phyloP scores from a whole-genome alignment of 495 filamentous ascomycete species.

The Baudoinia panamericana region DNA sequence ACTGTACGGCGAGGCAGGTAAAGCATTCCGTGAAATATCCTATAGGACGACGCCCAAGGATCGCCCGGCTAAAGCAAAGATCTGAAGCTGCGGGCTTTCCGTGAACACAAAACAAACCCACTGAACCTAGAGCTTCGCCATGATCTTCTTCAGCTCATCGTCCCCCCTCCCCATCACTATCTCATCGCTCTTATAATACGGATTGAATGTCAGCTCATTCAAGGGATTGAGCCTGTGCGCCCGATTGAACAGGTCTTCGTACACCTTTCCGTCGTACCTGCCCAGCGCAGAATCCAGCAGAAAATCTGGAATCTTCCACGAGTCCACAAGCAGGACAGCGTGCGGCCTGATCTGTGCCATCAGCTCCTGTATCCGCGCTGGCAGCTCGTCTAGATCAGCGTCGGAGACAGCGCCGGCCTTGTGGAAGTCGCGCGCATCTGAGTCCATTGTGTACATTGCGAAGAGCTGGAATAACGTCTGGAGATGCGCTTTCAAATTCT shows the following conservation, averaged over 20 bases:
- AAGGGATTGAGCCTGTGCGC: constrained; percentile 38
- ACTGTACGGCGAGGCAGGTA: constrained; percentile 38
- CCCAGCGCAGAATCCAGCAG: constrained; percentile 38
- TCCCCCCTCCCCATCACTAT: constrained; percentile 34
- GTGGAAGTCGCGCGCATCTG: constrained; percentile 29
- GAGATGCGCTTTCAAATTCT: constrained; percentile 20
- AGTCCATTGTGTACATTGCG: constrained; percentile 33
- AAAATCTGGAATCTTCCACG: constrained; percentile 39
- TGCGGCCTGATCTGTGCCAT: constrained; percentile 36
- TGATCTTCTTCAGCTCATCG: constrained; percentile 20
- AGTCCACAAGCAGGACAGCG: constrained; percentile 36
- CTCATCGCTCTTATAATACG: constrained; percentile 38
- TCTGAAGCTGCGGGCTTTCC: constrained; percentile 19
- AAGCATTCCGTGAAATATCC: constrained; percentile 36
- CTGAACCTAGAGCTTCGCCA: constrained; percentile 27
- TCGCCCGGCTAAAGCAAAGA: constrained; percentile 29
- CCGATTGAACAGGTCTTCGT: constrained; percentile 37
- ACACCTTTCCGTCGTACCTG: constrained; percentile 36
- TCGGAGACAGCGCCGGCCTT: constrained; percentile 29
- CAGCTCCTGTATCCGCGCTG: constrained; percentile 29
- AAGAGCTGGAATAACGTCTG: constrained; percentile 34
- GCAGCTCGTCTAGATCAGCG: constrained; percentile 27
- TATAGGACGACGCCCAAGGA: no score
- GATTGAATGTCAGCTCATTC: constrained; percentile 36
- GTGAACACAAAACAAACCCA: not conserved